Conservation (phyloP, 352 stramenopile species). For the Globisporangium abappressorium region DNA sequence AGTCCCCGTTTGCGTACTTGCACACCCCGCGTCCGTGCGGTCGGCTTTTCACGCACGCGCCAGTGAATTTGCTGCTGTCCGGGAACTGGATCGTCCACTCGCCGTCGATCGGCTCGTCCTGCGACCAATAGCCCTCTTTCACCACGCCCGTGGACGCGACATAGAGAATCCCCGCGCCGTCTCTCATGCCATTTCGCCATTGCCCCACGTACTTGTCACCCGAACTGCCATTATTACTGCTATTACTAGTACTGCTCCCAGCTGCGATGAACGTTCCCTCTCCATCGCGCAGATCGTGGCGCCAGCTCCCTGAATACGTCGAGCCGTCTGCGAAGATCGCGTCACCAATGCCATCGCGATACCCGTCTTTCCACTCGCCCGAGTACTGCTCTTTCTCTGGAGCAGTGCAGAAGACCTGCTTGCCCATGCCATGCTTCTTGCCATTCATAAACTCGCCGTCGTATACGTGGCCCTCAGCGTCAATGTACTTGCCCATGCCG, state of each 20-base stretch:
- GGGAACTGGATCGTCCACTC: conserved; percentile 80
- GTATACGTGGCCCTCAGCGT: conserved; percentile 78
- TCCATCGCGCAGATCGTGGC: conserved; percentile 46
- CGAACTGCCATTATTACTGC: conserved; percentile 24
- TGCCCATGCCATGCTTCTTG: conserved; percentile 76
- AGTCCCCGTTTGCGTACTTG: conserved; percentile 79
- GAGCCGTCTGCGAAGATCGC: conserved; percentile 50
- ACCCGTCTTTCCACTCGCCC: conserved; percentile 57
- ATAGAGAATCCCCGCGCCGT: conserved; percentile 48
- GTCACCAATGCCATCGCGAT: conserved; percentile 55
- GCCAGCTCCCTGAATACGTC: conserved; percentile 60
- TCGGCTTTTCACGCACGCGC: conserved; percentile 54
- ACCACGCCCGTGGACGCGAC: conserved; percentile 46
- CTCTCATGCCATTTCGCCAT: conserved; percentile 47
- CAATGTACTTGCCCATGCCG: conserved; percentile 72
- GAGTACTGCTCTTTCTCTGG: conserved; percentile 47
- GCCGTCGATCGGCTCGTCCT: conserved; percentile 55
- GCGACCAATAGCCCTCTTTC: conserved; percentile 66
- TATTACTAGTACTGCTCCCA: neutral
- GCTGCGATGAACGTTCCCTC: conserved; percentile 51
- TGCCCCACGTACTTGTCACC: conserved; percentile 74
- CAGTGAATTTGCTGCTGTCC: conserved; percentile 73
- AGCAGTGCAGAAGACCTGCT: conserved; percentile 25
- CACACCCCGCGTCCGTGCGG: conserved; percentile 70
- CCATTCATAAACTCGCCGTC: conserved; percentile 76